Evolutionary conservation across 202 grass and related monocot species (phyloP), one percentile per base, ranked within the genome.

Genomic region (Eragrostis tef): DNA sequence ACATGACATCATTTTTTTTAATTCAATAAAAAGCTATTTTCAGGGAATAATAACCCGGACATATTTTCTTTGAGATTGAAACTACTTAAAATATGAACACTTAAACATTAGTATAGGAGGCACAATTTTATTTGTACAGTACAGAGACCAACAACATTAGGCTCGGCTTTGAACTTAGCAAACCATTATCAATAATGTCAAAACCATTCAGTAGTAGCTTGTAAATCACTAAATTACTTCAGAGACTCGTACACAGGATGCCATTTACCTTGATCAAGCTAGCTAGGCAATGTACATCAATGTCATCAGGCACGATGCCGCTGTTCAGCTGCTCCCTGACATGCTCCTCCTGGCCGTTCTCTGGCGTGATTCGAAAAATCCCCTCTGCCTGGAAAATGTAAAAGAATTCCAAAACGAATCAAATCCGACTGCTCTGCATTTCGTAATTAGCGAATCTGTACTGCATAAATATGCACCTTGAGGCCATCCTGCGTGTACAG

Each of bases 271-370:
- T 94, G 41, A 94, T 94, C 76, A 94, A 85, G 77, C 92, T 91
- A 80, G 92, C 92, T 0, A 94, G 69, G 70, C 89, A 91, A 22
- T 91, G 92, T 31, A 94, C 84, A 58, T 94, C 89, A 61, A 94
- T 94, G 85, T 88, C 92, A 0, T 94, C 69, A 27, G 92, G 92
- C 17, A 94, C 89, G 36, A 94, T 70, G 27, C 92, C 92, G 27
- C 85, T 81, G 77, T 94, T 94, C 13, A 94, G 81, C 75, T 94
- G 92, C 27, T 89, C 89, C 81, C 92, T 91, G 39, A 94, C 89
- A 60, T 89, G 68, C 57, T 91, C 87, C 81, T 94, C 92, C 83
- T 94, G 89, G 49, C 84, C 64, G 57, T 94, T 94, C 47, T 94
- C 92, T 6, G 89, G 87, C 14, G 83, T 88, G 77, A 94, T 94